Evolutionary conservation across 257 asterid species (phyloP).

Genomic region (Galeopsis tetrahit): DNA sequence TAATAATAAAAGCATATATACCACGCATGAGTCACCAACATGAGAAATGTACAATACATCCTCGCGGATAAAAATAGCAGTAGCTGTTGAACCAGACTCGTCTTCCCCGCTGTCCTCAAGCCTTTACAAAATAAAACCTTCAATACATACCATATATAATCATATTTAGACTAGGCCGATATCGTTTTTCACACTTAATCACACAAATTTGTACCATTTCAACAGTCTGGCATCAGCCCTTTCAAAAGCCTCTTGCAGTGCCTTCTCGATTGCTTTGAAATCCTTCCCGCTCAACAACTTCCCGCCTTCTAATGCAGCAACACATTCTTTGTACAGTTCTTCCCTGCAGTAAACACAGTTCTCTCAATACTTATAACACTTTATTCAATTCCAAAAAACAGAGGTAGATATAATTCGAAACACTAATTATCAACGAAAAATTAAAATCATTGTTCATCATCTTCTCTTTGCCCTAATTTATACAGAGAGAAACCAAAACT

Average conservation of each 20-base stretch:
- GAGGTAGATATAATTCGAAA: not conserved
- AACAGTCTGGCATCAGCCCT: slow-evolving; percentile 71
- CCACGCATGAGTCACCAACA: slow-evolving; percentile 94
- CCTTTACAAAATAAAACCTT: slow-evolving; percentile 87
- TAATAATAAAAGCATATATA: slow-evolving; percentile 34
- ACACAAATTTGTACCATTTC: slow-evolving; percentile 50
- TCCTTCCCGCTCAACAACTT: slow-evolving; percentile 61
- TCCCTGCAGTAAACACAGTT: slow-evolving; percentile 52
- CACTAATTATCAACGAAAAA: not conserved
- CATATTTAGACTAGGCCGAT: slow-evolving; percentile 39
- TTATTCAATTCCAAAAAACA: slow-evolving; percentile 1
- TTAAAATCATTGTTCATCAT: not conserved
- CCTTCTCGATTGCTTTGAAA: slow-evolving; percentile 57
- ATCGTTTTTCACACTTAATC: not conserved
- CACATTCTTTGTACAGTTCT: slow-evolving; percentile 81
- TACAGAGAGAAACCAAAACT: no score
- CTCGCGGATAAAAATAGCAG: slow-evolving; percentile 65
- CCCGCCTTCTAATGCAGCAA: slow-evolving; percentile 73
- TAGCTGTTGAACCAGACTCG: slow-evolving; percentile 95
- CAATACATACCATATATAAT: slow-evolving; percentile 52
- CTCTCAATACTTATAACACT: not conserved
- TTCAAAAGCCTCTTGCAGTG: slow-evolving; percentile 74
- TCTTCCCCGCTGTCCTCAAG: slow-evolving; percentile 72
- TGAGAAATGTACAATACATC: slow-evolving; percentile 69
- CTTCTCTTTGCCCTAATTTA: not conserved